Percentiles rank a stretch among this genome's conserved stretches.
Conservation (phyloP, 495 filamentous ascomycete genomes). For the Articulospora tetracladia region DNA sequence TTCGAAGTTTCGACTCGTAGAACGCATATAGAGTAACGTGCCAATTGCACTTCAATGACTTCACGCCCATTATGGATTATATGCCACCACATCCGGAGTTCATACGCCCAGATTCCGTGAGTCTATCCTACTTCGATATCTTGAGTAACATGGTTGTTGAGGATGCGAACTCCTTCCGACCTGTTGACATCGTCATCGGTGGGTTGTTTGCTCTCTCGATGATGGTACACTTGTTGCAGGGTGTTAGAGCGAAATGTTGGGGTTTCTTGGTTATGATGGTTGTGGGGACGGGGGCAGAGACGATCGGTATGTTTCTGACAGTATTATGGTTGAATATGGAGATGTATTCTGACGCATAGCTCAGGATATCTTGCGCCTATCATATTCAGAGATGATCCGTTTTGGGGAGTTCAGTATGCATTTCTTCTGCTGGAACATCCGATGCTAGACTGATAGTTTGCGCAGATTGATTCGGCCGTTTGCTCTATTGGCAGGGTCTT, state of each 20-base stretch:
- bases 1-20: not conserved
- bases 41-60: too few species aligned
- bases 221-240: not conserved
- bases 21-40: too few species aligned
- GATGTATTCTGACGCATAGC: not conserved
- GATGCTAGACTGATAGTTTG: slow-evolving; percentile 23
- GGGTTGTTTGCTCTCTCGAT: not conserved
- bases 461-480: slow-evolving; percentile 49
- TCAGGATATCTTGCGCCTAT: not conserved
- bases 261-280: not conserved
- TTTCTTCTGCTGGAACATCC: slow-evolving; percentile 22
- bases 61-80: not conserved
- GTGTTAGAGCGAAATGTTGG: not conserved
- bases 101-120: not conserved
- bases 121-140: not conserved
- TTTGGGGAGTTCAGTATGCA: slow-evolving; percentile 13
- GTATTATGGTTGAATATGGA: not conserved
- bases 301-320: not conserved
- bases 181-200: too few species aligned
- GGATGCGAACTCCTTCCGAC: not conserved
- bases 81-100: not conserved
- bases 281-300: not conserved
- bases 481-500: slow-evolving; percentile 53
- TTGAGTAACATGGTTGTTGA: not conserved
- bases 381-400: not conserved